Conservation (phyloP, 805 yeast genomes). For the Starmerella tilneyi region DNA sequence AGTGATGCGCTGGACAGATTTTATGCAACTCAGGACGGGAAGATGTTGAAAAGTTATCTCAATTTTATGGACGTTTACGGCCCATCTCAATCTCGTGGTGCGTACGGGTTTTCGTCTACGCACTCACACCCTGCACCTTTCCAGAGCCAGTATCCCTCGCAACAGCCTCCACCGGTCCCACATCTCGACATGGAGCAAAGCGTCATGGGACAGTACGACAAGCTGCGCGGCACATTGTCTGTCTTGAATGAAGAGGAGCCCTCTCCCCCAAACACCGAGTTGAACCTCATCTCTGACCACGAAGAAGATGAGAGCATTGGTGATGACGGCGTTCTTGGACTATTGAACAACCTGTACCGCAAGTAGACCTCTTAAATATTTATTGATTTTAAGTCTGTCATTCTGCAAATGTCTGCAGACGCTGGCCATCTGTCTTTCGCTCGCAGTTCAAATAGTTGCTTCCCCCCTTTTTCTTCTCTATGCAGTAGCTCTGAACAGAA, state of each 20-base stretch:
- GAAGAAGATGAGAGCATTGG: constrained; percentile 35
- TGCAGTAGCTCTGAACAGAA: background rate
- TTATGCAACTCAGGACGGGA: constrained; percentile 53
- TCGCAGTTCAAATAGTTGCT: no score
- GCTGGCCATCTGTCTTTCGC: no score
- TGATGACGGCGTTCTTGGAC: constrained; percentile 56
- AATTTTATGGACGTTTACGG: constrained; percentile 81
- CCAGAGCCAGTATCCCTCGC: background rate
- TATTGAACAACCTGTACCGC: constrained; percentile 72
- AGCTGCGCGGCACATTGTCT: constrained; percentile 16
- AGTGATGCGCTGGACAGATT: constrained; percentile 31
- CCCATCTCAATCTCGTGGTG: constrained; percentile 11
- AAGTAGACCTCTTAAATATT: background rate
- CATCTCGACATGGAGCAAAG: constrained; percentile 25
- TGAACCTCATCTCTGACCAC: constrained; percentile 11
- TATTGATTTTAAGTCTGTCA: background rate
- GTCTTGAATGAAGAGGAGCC: constrained; percentile 18
- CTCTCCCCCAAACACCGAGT: constrained; percentile 3
- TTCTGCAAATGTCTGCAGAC: background rate
- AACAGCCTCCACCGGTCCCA: background rate
- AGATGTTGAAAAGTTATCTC: constrained; percentile 85
- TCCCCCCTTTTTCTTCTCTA: no score
- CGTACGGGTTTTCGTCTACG: constrained; percentile 5
- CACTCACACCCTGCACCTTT: background rate
- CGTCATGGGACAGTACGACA: constrained; percentile 30